Conservation (phyloP, 2,329 filamentous ascomycete genomes). For the Graphiopsis chlorocephala region DNA sequence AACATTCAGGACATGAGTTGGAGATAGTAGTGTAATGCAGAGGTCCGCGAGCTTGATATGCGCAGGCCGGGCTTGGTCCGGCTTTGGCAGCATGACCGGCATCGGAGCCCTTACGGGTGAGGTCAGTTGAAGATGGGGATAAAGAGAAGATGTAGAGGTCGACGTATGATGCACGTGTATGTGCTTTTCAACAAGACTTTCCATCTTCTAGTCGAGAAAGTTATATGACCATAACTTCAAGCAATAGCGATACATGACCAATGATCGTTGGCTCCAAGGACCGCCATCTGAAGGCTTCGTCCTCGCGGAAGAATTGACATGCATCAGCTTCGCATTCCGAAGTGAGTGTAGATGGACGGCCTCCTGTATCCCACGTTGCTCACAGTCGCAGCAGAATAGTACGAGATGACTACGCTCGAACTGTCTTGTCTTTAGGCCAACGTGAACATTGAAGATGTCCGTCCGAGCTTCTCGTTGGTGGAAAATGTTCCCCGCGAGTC, state of each 20-base stretch:
- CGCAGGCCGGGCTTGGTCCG: neutral
- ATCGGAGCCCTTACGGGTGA: neutral
- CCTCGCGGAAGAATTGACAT: neutral
- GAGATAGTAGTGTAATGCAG: neutral
- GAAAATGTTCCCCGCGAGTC: neutral
- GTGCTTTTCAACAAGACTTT: neutral
- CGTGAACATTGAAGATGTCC: neutral
- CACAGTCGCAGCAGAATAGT: neutral
- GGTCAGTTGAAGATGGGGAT: neutral
- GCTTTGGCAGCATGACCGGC: neutral
- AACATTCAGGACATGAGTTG: neutral
- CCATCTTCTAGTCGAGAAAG: neutral
- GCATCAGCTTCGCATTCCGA: neutral
- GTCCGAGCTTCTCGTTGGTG: slow-evolving; percentile 2
- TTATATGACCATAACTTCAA: neutral
- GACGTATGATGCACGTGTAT: neutral
- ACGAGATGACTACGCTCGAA: neutral
- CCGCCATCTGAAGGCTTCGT: neutral
- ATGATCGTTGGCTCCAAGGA: neutral
- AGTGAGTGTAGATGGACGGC: neutral
- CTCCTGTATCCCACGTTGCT: neutral
- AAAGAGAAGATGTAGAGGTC: neutral
- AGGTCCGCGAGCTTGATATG: neutral
- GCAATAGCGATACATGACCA: neutral
- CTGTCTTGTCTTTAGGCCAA: neutral